Evolutionary conservation across 2,329 filamentous ascomycete species (phyloP).

Genomic region (Nemania diffusa): DNA sequence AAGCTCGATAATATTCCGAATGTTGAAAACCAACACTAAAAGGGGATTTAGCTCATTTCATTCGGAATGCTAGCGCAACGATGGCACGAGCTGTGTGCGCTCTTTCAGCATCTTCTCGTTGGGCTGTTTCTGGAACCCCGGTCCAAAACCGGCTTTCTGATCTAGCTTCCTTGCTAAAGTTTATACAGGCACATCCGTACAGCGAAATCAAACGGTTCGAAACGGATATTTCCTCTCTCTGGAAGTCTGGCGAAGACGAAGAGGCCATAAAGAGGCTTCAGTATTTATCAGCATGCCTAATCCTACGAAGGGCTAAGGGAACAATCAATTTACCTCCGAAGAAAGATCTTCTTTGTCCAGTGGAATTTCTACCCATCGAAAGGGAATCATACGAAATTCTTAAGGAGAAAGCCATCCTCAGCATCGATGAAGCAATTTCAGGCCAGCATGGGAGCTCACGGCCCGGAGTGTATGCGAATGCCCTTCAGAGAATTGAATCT

Average conservation of each 20-base stretch:
- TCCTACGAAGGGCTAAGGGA: constrained; percentile 54
- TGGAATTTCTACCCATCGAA: constrained; percentile 8
- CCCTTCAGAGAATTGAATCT: constrained; percentile 57
- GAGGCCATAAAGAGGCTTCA: constrained; percentile 55
- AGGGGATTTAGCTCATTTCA: constrained; percentile 52
- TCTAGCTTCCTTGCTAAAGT: constrained; percentile 55
- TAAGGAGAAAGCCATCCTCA: neutral
- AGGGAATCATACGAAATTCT: neutral
- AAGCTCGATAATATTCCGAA: neutral
- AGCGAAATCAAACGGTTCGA: constrained; percentile 53
- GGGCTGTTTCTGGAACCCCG: constrained; percentile 61
- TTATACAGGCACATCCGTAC: constrained; percentile 57
- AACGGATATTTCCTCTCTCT: constrained; percentile 51
- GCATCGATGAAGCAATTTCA: constrained; percentile 51
- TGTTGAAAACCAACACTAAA: neutral
- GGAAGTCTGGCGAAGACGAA: constrained; percentile 53
- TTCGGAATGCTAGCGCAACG: constrained; percentile 50
- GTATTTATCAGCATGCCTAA: constrained; percentile 50
- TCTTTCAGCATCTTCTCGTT: constrained; percentile 52
- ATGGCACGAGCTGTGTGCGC: constrained; percentile 53
- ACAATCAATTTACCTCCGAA: constrained; percentile 54
- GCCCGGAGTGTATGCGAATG: constrained; percentile 51
- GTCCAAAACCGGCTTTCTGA: constrained; percentile 60
- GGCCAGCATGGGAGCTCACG: constrained; percentile 21
- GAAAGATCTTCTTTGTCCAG: constrained; percentile 8